Conservation (phyloP, 1,284 basidiomycete species). For the Cryptococcus deneoformans region DNA sequence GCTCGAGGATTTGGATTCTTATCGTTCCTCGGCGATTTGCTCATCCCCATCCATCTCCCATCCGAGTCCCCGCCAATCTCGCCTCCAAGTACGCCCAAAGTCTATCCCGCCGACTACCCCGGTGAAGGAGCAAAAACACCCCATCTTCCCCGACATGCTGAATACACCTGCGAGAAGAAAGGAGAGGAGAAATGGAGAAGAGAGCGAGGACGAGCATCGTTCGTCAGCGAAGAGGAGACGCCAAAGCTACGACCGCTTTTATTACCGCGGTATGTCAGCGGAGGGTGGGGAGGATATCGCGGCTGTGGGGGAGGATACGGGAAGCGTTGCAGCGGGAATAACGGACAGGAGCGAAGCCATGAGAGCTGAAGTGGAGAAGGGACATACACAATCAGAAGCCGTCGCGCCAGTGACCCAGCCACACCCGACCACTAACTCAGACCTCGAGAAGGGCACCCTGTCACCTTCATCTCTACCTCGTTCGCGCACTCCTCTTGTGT, state of each 20-base stretch:
- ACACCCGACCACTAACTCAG: neutral
- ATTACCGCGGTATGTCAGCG: constrained; percentile 11
- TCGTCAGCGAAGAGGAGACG: constrained; percentile 5
- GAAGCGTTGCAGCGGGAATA: neutral
- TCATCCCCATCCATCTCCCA: constrained; percentile 16
- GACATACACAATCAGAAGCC: neutral
- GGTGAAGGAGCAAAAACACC: neutral
- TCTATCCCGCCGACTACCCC: neutral
- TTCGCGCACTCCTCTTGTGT: constrained; percentile 2
- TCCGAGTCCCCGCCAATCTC: neutral
- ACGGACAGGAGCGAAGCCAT: too few species aligned
- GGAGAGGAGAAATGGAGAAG: constrained; percentile 5
- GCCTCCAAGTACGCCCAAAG: constrained; percentile 3
- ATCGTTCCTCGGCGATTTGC: constrained; percentile 18
- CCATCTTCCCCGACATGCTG: constrained; percentile 8
- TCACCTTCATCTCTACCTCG: neutral
- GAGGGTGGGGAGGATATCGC: neutral
- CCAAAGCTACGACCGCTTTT: constrained; percentile 17
- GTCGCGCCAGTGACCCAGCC: neutral
- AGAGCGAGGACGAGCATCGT: neutral
- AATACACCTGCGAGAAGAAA: neutral
- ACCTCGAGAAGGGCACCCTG: constrained; percentile 8
- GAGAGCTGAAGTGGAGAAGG: too few species aligned
- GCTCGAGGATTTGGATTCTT: constrained; percentile 11
- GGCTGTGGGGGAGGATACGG: neutral